Base-by-base conservation (phyloP, 192 early-diverging fungal species). In the Entomortierella beljakovae region DNA sequence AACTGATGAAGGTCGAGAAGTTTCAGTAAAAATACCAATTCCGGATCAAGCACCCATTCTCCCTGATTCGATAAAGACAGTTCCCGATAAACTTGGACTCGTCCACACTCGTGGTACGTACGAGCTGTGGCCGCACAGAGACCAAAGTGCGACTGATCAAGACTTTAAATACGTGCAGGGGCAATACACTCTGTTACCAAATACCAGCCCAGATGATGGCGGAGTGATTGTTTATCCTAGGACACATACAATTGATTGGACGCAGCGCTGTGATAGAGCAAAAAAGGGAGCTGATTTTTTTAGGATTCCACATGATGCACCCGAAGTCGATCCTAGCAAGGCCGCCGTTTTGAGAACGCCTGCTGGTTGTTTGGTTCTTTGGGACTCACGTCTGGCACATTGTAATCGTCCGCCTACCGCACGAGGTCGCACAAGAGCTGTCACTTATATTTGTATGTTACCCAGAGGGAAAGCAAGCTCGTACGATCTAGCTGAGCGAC, bases 141-240 rank as follows among this genome's bases (percentile, higher is more conserved):
- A 69, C 32, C 67, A 69, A 42, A 60, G 13, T 20, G 35, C 67
- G 3, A 16, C 51, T 7, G 42, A 34, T 20, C 56, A 60, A 28
- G 56, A 48, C 33, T 28, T 40, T 37, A 38, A 58, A 16, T 69
- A 38, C n/a, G 67, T 69, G n/a, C 68, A 70, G 46, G 57, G 68
- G 16, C 29, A 33, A 29, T 58, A 61, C 26, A 70, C 11, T 52
- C 33, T 70, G 43, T 28, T 61, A 15, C 51, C 68, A 16, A 70
- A 70, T 28, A 61, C 57, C 20, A 55, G 57, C 29, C 57, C 48
- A 6, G 29, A 31, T 4, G 68, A 70, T n/a, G 68, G 68, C 23
- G 68, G 68, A 61, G 38, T 70, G 50, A 46, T 70, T 20, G 68
- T 70, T 43, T 70, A 61, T 23, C 68, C 68, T 18, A 61, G 68